Evolutionary conservation across 2,329 filamentous ascomycete genomes (phyloP).

Genomic region (Ophiostoma fasciatum): DNA sequence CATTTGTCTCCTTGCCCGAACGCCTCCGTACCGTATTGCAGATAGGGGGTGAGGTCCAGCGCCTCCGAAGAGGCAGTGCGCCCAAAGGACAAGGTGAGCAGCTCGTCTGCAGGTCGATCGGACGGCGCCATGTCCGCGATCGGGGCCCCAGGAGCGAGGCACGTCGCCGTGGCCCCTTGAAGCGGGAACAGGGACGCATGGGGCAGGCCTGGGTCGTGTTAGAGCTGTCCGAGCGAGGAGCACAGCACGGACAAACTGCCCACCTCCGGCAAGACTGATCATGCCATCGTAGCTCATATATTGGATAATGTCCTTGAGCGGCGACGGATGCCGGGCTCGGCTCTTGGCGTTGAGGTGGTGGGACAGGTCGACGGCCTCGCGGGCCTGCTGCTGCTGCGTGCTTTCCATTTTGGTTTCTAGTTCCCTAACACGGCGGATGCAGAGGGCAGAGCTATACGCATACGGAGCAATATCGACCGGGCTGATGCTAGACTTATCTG

Average conservation of each 20-base stretch:
- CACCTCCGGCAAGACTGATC: conserved; percentile 19
- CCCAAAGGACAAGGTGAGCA: not conserved
- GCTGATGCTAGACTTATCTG: too few relatives aligned
- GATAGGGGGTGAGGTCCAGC: conserved; percentile 5
- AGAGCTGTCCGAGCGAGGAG: not conserved
- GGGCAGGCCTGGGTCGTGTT: conserved; percentile 13
- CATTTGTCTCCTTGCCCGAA: not conserved
- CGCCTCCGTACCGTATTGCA: conserved; percentile 9
- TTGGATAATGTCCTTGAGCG: conserved; percentile 20
- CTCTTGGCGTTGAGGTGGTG: conserved; percentile 19
- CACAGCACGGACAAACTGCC: not conserved
- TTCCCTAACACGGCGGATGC: too few relatives aligned
- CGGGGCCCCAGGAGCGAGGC: not conserved
- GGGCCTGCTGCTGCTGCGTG: not conserved
- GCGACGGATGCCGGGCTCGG: conserved; percentile 17
- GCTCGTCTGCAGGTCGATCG: not conserved
- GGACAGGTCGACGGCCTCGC: conserved; percentile 12
- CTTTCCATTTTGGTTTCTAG: not conserved
- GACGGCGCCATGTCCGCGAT: not conserved
- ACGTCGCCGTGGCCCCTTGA: conserved; percentile 1
- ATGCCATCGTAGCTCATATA: conserved; percentile 21
- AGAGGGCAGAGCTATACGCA: too few relatives aligned
- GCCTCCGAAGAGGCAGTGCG: not conserved
- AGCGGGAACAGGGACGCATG: conserved; percentile 18
- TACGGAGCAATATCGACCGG: too few relatives aligned